A percentile compares a stretch with the other conserved stretches of the same genome.
phyloP scores from a whole-genome alignment of 140 eudicot species.

The Stevia rebaudiana region DNA sequence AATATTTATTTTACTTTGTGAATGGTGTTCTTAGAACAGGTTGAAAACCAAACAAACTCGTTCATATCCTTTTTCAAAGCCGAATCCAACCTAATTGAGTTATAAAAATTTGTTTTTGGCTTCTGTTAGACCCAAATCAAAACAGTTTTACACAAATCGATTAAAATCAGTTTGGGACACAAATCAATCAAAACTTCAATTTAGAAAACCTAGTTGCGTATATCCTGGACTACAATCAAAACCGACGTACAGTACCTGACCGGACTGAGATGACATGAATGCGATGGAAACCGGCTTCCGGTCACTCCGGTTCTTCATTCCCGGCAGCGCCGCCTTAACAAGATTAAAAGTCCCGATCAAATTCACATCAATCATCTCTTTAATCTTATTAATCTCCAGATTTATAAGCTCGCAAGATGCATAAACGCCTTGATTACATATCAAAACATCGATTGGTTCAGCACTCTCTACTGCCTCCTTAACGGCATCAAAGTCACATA shows the following conservation, averaged over 20 bases:
- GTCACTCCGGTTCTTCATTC: conserved; percentile 58
- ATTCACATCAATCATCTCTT: conserved; percentile 72
- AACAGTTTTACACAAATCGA: too few species aligned
- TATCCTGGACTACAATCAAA: too few species aligned
- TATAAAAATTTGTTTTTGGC: too few species aligned
- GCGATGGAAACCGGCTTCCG: conserved; percentile 69
- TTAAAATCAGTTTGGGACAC: too few species aligned
- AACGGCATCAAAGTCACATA: conserved; percentile 57
- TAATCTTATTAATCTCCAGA: conserved; percentile 59
- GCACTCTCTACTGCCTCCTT: conserved; percentile 48
- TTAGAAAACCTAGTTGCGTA: conserved; percentile 1
- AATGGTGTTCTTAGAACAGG: too few species aligned
- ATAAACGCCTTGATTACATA: conserved; percentile 80
- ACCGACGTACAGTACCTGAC: conserved; percentile 50
- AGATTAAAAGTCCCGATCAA: conserved; percentile 70
- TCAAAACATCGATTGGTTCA: conserved; percentile 65
- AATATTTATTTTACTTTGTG: too few species aligned
- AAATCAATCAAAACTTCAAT: neutral
- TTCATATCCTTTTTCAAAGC: too few species aligned
- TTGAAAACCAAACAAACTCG: too few species aligned
- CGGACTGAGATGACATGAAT: conserved; percentile 84
- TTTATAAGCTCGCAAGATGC: conserved; percentile 57
- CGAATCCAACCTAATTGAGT: too few species aligned
- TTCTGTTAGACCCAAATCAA: too few species aligned
- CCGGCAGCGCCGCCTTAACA: conserved; percentile 84